Evolutionary conservation across 139 green algal species (phyloP), one percentile per base, ranked within the genome.

Genomic region (Chlorella vulgaris): DNA sequence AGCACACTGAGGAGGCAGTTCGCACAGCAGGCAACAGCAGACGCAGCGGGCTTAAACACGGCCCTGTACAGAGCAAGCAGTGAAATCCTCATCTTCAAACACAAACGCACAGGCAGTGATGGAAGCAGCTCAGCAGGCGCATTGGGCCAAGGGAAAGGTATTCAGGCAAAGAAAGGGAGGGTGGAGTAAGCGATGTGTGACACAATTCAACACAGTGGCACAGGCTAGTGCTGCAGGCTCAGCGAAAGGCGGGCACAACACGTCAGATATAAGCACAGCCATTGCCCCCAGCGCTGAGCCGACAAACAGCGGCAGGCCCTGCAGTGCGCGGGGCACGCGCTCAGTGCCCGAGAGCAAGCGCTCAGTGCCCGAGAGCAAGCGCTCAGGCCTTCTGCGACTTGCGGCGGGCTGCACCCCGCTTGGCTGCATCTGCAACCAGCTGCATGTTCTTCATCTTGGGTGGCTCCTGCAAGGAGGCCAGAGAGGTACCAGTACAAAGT

Each of bases 401-500:
- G 33, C 73, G 73, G 26, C 73, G 73, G 8, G 50, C 31, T 19
- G 40, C 29, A 26, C 24, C 58, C 35, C 73, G 73, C 73, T 79
- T 79, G 53, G 47, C 73, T 28, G 73, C 73, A 39, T 79, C 73
- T 0, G 53, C 33, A 50, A 79, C 73, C 24, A 79, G 36, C 10
- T 29, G 31, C 73, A 79, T 79, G 51, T 79, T 60, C 51, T 79
- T 67, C 73, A 79, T 79, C 73, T 79, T 79, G 35, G 73, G 73
- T 21, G 73, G 73, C 51, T 79, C 73, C 73, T 79, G 73, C 53
- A 31, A 35, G 21, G 50, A 5, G 29, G 13, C 13, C 6, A 50
- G 33, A 6, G 28, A 38, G 60, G 28, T 7, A 36, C 10, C 5
- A 31, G 29, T 29, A 31, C 35, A n/a, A n/a, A n/a, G n/a, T n/a